These are phyloP conservation scores for Penicillium sp. DNA, from an alignment of 2,329 filamentous ascomycete species.

Conservation along the genomic window DNA sequence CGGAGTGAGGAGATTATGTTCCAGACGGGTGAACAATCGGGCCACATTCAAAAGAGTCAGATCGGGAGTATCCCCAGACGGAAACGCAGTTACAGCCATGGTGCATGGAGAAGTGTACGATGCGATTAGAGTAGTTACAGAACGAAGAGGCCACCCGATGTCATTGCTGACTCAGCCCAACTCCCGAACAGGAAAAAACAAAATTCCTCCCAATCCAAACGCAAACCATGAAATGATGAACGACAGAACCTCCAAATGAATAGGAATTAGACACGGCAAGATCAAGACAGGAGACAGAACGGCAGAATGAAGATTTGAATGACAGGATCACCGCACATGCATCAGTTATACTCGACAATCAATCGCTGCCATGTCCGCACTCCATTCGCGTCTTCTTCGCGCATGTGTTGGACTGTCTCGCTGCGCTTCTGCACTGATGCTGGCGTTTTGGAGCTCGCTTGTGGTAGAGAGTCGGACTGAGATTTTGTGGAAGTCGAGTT, in stretches of 20 bases:
- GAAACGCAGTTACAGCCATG: constrained; percentile 18
- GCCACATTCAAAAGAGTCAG: constrained; percentile 37
- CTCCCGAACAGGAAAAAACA: background rate
- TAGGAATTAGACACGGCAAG: too few species aligned
- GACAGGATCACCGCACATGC: too few species aligned
- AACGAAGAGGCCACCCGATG: constrained; percentile 10
- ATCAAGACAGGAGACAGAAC: background rate
- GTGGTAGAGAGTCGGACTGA: constrained; percentile 8
- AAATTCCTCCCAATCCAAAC: background rate
- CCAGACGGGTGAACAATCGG: constrained; percentile 41
- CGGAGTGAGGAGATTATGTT: constrained; percentile 40
- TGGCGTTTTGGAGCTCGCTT: background rate
- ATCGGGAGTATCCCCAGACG: constrained; percentile 21
- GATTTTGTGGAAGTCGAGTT: background rate
- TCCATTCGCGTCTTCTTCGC: constrained; percentile 28
- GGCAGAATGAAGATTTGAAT: too few species aligned
- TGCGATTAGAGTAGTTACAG: background rate
- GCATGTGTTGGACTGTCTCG: constrained; percentile 30
- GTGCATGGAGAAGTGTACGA: background rate
- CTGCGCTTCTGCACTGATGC: constrained; percentile 25
- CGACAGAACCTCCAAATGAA: too few species aligned
- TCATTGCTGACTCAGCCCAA: constrained; percentile 11
- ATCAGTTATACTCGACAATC: constrained; percentile 34
- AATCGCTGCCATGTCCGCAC: constrained; percentile 32
- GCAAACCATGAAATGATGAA: too few species aligned